phyloP scores from a whole-genome alignment of 1,284 basidiomycete species.

The Tylopilus orsonianus region DNA sequence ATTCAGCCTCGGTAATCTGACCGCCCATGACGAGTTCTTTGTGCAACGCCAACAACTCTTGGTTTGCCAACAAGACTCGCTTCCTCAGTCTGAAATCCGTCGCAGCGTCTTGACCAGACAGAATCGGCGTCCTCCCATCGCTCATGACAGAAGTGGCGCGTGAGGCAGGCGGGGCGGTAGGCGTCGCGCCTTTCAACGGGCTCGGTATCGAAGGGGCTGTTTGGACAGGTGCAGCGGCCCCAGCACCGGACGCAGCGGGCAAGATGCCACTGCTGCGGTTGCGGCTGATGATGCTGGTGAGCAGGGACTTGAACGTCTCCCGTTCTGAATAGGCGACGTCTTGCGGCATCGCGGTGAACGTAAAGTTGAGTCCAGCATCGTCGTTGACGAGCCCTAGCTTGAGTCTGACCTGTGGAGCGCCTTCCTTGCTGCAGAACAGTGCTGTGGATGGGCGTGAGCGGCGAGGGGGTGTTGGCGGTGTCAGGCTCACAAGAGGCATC shows the following conservation, averaged over 20 bases:
- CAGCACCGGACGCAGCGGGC: slow-evolving; percentile 13
- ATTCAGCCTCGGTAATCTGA: slow-evolving; percentile 88
- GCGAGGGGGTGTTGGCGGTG: slow-evolving; percentile 1
- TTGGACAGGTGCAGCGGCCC: slow-evolving; percentile 34
- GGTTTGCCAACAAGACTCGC: slow-evolving; percentile 74
- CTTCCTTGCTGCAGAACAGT: slow-evolving; percentile 81
- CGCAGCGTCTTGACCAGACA: slow-evolving; percentile 56
- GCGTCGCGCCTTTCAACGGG: slow-evolving; percentile 28
- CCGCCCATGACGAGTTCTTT: slow-evolving; percentile 82
- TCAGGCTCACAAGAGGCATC: slow-evolving; percentile 61
- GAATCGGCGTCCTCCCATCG: slow-evolving; percentile 54
- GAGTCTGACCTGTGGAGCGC: slow-evolving; percentile 70
- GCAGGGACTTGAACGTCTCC: slow-evolving; percentile 75
- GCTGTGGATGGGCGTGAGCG: slow-evolving; percentile 42
- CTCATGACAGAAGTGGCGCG: slow-evolving; percentile 61
- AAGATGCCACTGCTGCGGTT: slow-evolving; percentile 48
- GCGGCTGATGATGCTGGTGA: slow-evolving; percentile 70
- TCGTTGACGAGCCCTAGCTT: slow-evolving; percentile 67
- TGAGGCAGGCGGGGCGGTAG: slow-evolving; percentile 41
- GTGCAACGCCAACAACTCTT: slow-evolving; percentile 77
- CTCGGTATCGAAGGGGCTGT: slow-evolving; percentile 12
- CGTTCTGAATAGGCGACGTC: slow-evolving; percentile 63
- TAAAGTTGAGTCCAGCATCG: slow-evolving; percentile 75
- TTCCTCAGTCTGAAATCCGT: slow-evolving; percentile 73
- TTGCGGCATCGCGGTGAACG: slow-evolving; percentile 62